Base-by-base conservation (phyloP, 345 rosid genomes). In the Gossypium thurberi region DNA sequence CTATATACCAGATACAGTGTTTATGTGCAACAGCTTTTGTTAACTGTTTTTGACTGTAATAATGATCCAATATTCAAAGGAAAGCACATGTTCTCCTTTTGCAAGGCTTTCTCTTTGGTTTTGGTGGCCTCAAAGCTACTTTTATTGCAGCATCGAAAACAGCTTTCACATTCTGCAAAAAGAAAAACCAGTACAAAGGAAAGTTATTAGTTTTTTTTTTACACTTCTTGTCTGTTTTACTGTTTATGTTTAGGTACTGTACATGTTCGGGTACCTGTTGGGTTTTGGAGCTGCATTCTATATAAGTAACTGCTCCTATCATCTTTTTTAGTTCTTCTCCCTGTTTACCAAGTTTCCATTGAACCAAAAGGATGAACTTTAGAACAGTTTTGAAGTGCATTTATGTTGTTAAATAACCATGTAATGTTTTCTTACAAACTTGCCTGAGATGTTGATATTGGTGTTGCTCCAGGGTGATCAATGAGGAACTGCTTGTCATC, bases 221-320 rank as follows among this genome's bases (percentile, higher is more conserved):
- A 33, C 37, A 33, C 37, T 33, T 33, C 37, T 33, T 5, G 40
- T 5, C 40, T 33, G 40, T 33, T 33, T 33, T 33, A 33, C 40
- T 5, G 40, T 33, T 1, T 33, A 5, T 33, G 40, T 33, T 33
- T 33, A 33, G 40, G 40, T 33, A 33, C 37, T 33, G 37, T 4
- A 33, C 7, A 33, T 33, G 1, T 33, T 6, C 7, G 40, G 40
- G 7, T 33, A 90, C 93, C 96, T 87, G 88, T 71, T 89, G 97
- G 73, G 97, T 91, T 83, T 89, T 91, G 77, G 97, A 86, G 71
- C 97, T 89, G 83, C 97, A 91, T 51, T 91, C 97, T 4, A 87
- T 69, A 78, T 91, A 91, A n/a, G 79, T 77, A n/a, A 83, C 82
- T 0, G 92, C 97, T 42, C 92, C 92, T 52, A 89, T 85, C 89